Conservation (phyloP, 2,329 filamentous ascomycete species). For the Aspergillus latus region DNA sequence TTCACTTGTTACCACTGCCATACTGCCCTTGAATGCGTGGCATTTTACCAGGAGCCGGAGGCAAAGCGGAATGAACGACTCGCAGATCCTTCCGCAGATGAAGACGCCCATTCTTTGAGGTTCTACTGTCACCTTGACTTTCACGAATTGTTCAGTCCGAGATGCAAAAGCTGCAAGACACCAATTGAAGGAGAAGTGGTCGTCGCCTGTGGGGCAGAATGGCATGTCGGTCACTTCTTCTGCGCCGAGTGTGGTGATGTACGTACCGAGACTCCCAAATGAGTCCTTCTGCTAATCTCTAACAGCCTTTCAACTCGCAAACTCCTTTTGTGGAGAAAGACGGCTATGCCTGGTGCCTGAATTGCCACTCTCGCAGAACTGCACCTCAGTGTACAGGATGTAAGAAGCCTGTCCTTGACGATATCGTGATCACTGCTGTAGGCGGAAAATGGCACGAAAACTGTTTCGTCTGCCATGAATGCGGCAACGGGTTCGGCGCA, state of each 20-base stretch:
- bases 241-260: conserved; percentile 94
- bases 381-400: conserved; percentile 87
- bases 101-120: conserved; percentile 64
- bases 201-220: conserved; percentile 89
- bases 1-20: conserved; percentile 87
- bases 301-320: conserved; percentile 56
- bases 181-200: conserved; percentile 95
- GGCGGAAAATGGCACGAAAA: conserved; percentile 90
- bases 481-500: conserved; percentile 56
- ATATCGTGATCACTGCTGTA: conserved; percentile 84
- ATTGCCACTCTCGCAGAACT: conserved; percentile 87
- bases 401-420: conserved; percentile 78
- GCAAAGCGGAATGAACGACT: conserved; percentile 68
- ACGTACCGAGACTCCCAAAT: conserved; percentile 20
- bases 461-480: conserved; percentile 82
- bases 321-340: conserved; percentile 95
- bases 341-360: conserved; percentile 94
- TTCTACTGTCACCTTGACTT: conserved; percentile 99
- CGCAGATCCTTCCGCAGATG: conserved; percentile 60
- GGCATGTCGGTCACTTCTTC: conserved; percentile 98
- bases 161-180: conserved; percentile 94
- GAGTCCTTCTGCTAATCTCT: conserved; percentile 16
- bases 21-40: conserved; percentile 86
- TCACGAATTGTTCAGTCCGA: conserved; percentile 88
- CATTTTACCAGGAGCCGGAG: conserved; percentile 91